Evolutionary conservation across 139 green algal genomes (phyloP), one percentile per base, ranked within the genome.

Genomic region (Chloropicon primus): DNA sequence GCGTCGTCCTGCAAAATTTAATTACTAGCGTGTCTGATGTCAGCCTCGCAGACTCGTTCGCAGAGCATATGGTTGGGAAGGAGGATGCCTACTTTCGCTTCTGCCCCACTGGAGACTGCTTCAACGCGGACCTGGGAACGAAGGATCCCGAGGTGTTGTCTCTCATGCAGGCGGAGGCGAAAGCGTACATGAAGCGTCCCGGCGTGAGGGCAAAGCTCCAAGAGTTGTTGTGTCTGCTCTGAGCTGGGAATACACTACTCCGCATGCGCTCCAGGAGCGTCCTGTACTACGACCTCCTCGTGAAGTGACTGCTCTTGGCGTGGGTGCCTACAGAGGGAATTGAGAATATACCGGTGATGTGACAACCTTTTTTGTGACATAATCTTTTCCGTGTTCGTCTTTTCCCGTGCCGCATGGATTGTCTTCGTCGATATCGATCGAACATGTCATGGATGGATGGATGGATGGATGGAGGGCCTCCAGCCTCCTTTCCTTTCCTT

Each of bases 61-160:
- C 78, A 22, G 26, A 27, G 1, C 75, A 83, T 62, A 23, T 83
- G 24, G 54, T 83, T 27, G 75, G 62, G 1, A 5, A 25, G 0
- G 25, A 82, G 1, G 79, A 83, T 23, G 0, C 21, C 21, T 83
- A 83, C 79, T 83, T 54, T 71, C 27, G 79, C 22, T 83, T 83
- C 62, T 62, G 78, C 28, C 79, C 79, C 25, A 76, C 26, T 17
- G 79, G 2, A 17, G 77, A 83, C 41, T 5, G 5, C 41, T 62
- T 62, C 41, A 62, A 62, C 41, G 5, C 10, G 10, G 41, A 62
- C 41, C 5, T 62, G 41, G 41, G 41, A 17, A 62, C 17, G 10
- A 62, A 17, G 10, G 41, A 62, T 17, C 10, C 5, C 10, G 41
- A 5, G 10, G 41, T 62, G 41, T 17, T 62, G 41, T n/a, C 10